Base-by-base conservation (phyloP, 2,329 filamentous ascomycete species). In the Fusarium nurragi region DNA sequence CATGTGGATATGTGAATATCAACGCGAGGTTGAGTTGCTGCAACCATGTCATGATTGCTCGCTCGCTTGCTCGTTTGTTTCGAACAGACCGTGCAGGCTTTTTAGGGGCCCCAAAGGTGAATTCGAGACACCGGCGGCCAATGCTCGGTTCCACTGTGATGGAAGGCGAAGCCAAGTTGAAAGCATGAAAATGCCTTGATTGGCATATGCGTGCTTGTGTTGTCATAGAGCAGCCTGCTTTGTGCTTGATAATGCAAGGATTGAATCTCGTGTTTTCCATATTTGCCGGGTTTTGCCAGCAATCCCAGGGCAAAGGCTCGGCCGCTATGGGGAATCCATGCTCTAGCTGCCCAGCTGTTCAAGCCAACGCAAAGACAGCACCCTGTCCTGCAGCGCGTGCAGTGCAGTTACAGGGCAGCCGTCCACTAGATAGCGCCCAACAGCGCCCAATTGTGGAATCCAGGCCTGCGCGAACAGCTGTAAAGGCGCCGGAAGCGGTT, bases 1-100 rank as follows among this genome's bases (percentile, higher is more conserved):
- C 69, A 65, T 71, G 69, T 70, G 69, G 69, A 65, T 71, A 68
- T 70, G 69, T 67, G 46, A 71, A 66, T 65, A 67, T 61, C 54
- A 71, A 66, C 66, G 60, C 49, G 60, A 57, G 34, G 18, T 34
- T n/a, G n/a, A n/a, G 26, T 13, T 34, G 32, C 32, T 51, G 43
- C 34, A 22, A 55, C 37, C 36, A 39, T 56, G 28, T 16, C 28
- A 32, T 61, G 56, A 30, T 37, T 19, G 50, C 38, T 30, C 45
- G 39, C 22, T 25, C 22, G 56, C 34, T 25, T 25, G 26, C 21
- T 34, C 28, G 26, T 45, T 51, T 28, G 38, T 60, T 37, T 63
- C 47, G 39, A 49, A 49, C 38, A 61, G 40, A 40, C 58, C 46
- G 25, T 47, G 25, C 40, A 54, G 50, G 47, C 30, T 54, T 54